These are phyloP conservation scores for Fusarium tupiense DNA, from an alignment of 2,329 filamentous ascomycete genomes.

Conservation along the genomic window DNA sequence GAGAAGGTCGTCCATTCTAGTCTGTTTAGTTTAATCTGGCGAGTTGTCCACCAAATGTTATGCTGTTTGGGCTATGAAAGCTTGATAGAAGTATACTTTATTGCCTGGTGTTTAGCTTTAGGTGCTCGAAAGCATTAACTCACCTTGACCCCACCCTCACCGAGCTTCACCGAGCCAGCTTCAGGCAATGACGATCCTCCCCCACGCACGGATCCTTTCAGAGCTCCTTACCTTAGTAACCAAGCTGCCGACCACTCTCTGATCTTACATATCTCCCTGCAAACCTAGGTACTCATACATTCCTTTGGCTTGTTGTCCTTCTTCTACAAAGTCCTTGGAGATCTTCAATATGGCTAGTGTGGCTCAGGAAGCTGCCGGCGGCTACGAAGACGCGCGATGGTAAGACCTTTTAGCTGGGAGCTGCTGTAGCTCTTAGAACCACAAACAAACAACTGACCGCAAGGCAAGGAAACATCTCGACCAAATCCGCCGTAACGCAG, in stretches of 20 bases:
- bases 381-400: conserved; percentile 49
- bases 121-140: neutral
- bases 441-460: conserved; percentile 10
- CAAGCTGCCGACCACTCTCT: neutral
- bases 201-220: conserved; percentile 35
- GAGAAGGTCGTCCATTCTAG: conserved; percentile 65
- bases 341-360: conserved; percentile 41
- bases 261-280: conserved; percentile 11
- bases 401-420: conserved; percentile 28
- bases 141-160: conserved; percentile 48
- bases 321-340: neutral
- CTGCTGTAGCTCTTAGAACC: conserved; percentile 18
- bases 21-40: neutral
- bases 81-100: neutral
- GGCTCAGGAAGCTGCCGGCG: conserved; percentile 28
- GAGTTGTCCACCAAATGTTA: neutral
- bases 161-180: conserved; percentile 44
- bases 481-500: conserved; percentile 77
- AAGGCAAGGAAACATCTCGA: conserved; percentile 80
- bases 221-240: conserved; percentile 6
- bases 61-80: neutral
- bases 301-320: neutral
- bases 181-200: conserved; percentile 36
- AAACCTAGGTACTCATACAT: neutral
- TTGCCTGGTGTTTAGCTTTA: neutral